Percentiles rank a stretch among this genome's conserved stretches.
Evolutionary conservation across 352 stramenopile species (phyloP).

Genomic region (Phytopythium mirpurense): DNA sequence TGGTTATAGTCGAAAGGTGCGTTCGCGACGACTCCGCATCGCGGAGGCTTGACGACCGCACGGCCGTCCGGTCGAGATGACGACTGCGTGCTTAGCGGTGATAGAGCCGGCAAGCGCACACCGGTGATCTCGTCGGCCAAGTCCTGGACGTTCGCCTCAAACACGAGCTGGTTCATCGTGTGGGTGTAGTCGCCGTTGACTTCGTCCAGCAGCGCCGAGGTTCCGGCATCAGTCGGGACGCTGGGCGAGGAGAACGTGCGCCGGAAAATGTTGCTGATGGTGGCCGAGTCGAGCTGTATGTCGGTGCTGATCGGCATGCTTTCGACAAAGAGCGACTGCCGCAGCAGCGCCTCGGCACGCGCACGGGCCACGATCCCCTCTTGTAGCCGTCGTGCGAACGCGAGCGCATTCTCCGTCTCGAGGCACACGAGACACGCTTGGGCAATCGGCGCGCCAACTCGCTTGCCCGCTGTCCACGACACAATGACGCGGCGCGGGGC

Average conservation of each 20-base stretch:
- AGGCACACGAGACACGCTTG: constrained; percentile 60
- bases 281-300: constrained; percentile 55
- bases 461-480: constrained; percentile 69
- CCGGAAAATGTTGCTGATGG: constrained; percentile 71
- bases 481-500: constrained; percentile 48
- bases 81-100: background rate
- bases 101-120: constrained; percentile 32
- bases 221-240: constrained; percentile 43
- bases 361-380: constrained; percentile 34
- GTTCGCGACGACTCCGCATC: constrained; percentile 46
- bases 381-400: constrained; percentile 40
- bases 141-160: constrained; percentile 72
- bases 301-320: constrained; percentile 71
- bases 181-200: constrained; percentile 90
- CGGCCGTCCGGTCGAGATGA: background rate
- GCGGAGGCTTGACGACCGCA: background rate
- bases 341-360: constrained; percentile 58
- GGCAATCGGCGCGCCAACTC: constrained; percentile 60
- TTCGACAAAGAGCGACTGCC: constrained; percentile 63
- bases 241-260: constrained; percentile 54
- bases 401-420: constrained; percentile 41
- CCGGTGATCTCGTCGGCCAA: constrained; percentile 50
- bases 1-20: constrained; percentile 67
- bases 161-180: constrained; percentile 92
- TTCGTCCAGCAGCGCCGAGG: constrained; percentile 78